Evolutionary conservation across 2,329 filamentous ascomycete genomes (phyloP).

Genomic region (Aspergillus luchuensis): DNA sequence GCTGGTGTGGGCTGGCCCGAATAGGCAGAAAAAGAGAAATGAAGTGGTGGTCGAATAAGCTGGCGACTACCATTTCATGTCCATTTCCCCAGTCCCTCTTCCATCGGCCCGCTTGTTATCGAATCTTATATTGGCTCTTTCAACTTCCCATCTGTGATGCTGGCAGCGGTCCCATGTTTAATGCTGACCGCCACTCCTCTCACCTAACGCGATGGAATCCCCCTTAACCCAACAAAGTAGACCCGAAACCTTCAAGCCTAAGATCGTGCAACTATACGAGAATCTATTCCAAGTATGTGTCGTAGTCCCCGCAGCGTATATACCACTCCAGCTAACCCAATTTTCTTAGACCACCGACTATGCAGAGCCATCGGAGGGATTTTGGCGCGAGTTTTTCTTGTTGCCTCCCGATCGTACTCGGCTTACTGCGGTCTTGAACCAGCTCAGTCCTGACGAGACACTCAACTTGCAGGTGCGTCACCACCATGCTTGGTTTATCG

Average conservation of each 20-base stretch:
- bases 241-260: conserved; percentile 88
- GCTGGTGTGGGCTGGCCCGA: conserved; percentile 18
- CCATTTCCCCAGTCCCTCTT: conserved; percentile 1
- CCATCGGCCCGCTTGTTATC: background rate
- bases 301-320: conserved; percentile 1
- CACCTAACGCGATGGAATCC: conserved; percentile 70
- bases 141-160: conserved; percentile 18
- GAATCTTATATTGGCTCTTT: background rate
- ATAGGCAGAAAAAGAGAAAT: conserved; percentile 17
- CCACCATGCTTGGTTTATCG: background rate
- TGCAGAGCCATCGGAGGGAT: conserved; percentile 76
- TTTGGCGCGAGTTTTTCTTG: conserved; percentile 96
- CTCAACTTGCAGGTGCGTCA: conserved; percentile 66
- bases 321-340: conserved; percentile 16
- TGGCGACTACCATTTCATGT: conserved; percentile 5
- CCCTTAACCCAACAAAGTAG: conserved; percentile 90
- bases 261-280: conserved; percentile 89
- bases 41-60: conserved; percentile 10
- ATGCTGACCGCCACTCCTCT: conserved; percentile 22
- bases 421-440: conserved; percentile 68
- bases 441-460: conserved; percentile 72
- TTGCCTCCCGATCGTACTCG: conserved; percentile 74
- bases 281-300: conserved; percentile 66
- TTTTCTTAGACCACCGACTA: conserved; percentile 62
- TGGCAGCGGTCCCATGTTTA: conserved; percentile 20